Base-by-base conservation (phyloP, 805 yeast species). In the Schwanniomyces occidentalis region DNA sequence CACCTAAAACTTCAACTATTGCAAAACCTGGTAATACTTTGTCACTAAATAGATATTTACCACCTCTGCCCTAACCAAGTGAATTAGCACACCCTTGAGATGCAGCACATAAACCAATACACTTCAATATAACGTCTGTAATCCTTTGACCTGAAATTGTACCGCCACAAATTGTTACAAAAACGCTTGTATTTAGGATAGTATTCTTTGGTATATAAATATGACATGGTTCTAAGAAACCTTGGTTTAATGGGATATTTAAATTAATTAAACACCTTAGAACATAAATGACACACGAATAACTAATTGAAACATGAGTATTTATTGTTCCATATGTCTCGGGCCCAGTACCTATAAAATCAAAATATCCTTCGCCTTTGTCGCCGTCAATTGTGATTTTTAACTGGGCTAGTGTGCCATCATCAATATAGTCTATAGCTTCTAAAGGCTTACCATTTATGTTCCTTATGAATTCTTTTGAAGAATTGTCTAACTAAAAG, bases 1-100 rank as follows among this genome's bases (percentile, higher is more conserved):
- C 96, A 37, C 95, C 93, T 40, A 90, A 88, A 0, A 96, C 89
- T 56, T 89, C 96, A 56, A n/a, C n/a, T n/a, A n/a, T n/a, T n/a
- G n/a, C n/a, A n/a, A n/a, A n/a, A n/a, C n/a, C n/a, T n/a, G n/a
- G n/a, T n/a, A n/a, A n/a, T n/a, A n/a, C n/a, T n/a, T n/a, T n/a
- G n/a, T n/a, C n/a, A n/a, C n/a, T n/a, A n/a, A n/a, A n/a, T n/a
- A n/a, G n/a, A n/a, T n/a, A n/a, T n/a, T n/a, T n/a, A n/a, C n/a
- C n/a, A n/a, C n/a, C n/a, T n/a, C n/a, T n/a, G n/a, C n/a, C n/a
- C n/a, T n/a, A n/a, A n/a, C n/a, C n/a, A n/a, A n/a, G n/a, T n/a
- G n/a, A n/a, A n/a, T n/a, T n/a, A n/a, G n/a, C n/a, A n/a, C n/a
- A n/a, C n/a, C n/a, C n/a, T n/a, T n/a, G n/a, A n/a, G n/a, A n/a